phyloP scores from a whole-genome alignment of 805 yeast species.

The Monosporozyma aerobia region DNA sequence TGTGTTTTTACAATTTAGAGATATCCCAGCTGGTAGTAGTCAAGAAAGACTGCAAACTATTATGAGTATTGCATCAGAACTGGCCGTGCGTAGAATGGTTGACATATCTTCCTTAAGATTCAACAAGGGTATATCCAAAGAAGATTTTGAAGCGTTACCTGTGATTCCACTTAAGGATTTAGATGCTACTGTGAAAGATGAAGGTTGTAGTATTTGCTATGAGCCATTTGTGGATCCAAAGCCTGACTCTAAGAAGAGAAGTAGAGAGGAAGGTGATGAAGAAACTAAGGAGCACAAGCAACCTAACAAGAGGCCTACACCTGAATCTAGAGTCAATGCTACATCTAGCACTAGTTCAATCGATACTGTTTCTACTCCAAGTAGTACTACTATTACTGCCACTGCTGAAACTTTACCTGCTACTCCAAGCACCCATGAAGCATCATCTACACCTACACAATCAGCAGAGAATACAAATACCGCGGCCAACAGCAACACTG shows the following conservation, averaged over 20 bases:
- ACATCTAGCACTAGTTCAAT: background rate
- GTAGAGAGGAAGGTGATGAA: slow-evolving; percentile 20
- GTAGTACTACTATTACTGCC: slow-evolving; percentile 1
- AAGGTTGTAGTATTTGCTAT: slow-evolving; percentile 58
- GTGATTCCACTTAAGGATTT: slow-evolving; percentile 28
- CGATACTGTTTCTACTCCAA: background rate
- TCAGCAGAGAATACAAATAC: slow-evolving; percentile 4
- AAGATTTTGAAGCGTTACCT: slow-evolving; percentile 44
- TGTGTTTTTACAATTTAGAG: slow-evolving; percentile 57
- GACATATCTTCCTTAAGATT: slow-evolving; percentile 38
- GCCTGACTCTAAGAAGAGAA: slow-evolving; percentile 17
- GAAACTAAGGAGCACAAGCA: slow-evolving; percentile 9
- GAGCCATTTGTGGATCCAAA: slow-evolving; percentile 37
- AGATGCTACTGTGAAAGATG: slow-evolving; percentile 15
- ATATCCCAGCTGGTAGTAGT: slow-evolving; percentile 48
- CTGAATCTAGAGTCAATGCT: background rate
- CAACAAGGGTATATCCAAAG: slow-evolving; percentile 42
- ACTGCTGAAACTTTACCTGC: slow-evolving; percentile 1
- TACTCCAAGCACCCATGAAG: background rate
- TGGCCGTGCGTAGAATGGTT: slow-evolving; percentile 57
- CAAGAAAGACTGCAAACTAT: slow-evolving; percentile 53
- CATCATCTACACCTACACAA: background rate
- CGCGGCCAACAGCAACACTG: background rate
- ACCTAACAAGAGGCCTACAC: background rate
- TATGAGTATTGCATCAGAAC: slow-evolving; percentile 57